Conservation (phyloP, 2,329 filamentous ascomycete genomes). For the Stemphylium lycopersici region DNA sequence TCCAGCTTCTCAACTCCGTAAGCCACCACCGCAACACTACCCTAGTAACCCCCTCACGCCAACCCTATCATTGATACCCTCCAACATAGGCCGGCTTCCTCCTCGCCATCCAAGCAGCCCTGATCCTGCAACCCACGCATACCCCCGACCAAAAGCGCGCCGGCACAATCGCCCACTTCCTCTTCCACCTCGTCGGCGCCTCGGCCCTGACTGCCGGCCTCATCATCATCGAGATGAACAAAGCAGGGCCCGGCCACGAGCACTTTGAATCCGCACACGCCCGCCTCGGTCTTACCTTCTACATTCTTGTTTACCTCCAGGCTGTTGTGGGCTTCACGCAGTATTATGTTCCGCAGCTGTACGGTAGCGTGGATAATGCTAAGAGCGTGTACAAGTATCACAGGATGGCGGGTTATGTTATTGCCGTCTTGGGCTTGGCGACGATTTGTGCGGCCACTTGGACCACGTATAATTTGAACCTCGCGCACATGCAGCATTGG, state of each 20-base stretch:
- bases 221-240: conserved; percentile 82
- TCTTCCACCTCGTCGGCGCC: conserved; percentile 70
- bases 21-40: conserved; percentile 19
- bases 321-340: conserved; percentile 81
- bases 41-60: conserved; percentile 11
- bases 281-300: conserved; percentile 79
- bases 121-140: conserved; percentile 87
- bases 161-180: conserved; percentile 69
- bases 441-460: conserved; percentile 77
- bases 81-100: conserved; percentile 66
- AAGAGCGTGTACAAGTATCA: conserved; percentile 92
- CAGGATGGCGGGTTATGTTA: conserved; percentile 74
- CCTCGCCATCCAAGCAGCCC: conserved; percentile 76
- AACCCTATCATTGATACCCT: conserved; percentile 24
- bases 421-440: conserved; percentile 72
- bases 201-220: conserved; percentile 69
- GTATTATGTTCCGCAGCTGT: conserved; percentile 75
- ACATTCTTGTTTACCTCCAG: conserved; percentile 73
- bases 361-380: conserved; percentile 78
- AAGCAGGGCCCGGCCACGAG: conserved; percentile 67
- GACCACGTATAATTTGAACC: conserved; percentile 74
- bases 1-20: conserved; percentile 59
- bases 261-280: conserved; percentile 85
- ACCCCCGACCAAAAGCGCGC: conserved; percentile 73
- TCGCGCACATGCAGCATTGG: conserved; percentile 78